Evolutionary conservation across 2,329 filamentous ascomycete species (phyloP).

Genomic region (Ascochyta pisi): DNA sequence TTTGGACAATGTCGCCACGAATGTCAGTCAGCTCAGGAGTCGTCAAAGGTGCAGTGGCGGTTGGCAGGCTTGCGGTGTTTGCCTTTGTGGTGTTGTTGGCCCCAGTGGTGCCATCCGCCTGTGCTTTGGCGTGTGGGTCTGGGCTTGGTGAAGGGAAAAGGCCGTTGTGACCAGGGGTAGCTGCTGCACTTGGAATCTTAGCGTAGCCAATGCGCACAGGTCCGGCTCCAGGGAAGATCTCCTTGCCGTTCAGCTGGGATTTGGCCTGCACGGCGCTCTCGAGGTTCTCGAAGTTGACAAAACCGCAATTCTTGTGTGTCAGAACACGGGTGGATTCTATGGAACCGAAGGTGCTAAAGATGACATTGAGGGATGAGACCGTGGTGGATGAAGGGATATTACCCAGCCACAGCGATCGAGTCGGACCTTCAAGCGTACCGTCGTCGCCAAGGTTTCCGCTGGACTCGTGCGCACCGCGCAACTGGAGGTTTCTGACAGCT

Average conservation of each 20-base stretch:
- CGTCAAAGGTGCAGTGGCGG: conserved; percentile 63
- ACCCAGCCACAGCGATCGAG: conserved; percentile 93
- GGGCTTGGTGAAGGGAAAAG: conserved; percentile 91
- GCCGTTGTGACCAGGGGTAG: conserved; percentile 87
- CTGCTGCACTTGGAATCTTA: conserved; percentile 87
- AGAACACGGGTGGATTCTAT: conserved; percentile 92
- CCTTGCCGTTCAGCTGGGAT: conserved; percentile 88
- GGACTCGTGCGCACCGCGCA: conserved; percentile 65
- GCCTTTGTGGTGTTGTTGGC: conserved; percentile 43
- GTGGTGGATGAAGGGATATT: conserved; percentile 98
- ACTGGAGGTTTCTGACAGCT: conserved; percentile 80
- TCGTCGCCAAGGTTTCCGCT: conserved; percentile 75
- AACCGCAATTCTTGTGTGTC: conserved; percentile 98
- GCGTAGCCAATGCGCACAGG: conserved; percentile 96
- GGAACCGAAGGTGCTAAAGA: conserved; percentile 91
- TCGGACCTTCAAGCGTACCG: conserved; percentile 83
- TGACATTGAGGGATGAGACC: conserved; percentile 89
- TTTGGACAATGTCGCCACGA: conserved; percentile 80
- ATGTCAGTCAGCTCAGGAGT: conserved; percentile 79
- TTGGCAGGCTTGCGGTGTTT: conserved; percentile 51
- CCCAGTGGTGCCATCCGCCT: conserved; percentile 51
- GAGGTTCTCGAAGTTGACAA: conserved; percentile 93
- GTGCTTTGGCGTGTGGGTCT: conserved; percentile 72
- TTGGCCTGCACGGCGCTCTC: conserved; percentile 93
- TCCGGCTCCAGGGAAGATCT: conserved; percentile 96